Conservation (phyloP, 805 yeast genomes). For the Saccharomyces paradoxus region DNA sequence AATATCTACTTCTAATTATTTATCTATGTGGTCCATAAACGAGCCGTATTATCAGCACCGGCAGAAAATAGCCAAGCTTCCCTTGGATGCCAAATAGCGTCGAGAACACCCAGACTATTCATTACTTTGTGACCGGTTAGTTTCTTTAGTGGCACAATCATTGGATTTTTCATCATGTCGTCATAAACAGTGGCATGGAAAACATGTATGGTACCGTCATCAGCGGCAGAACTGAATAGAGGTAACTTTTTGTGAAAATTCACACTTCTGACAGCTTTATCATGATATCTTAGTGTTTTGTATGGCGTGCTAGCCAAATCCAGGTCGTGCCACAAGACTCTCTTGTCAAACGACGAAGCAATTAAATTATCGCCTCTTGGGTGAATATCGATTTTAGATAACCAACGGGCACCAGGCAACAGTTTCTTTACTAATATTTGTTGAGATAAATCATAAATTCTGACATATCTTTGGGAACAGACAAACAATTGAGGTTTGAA, state of each 20-base stretch:
- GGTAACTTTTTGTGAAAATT: constrained; percentile 84
- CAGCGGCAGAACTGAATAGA: constrained; percentile 87
- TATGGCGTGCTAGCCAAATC: constrained; percentile 85
- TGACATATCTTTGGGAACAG: constrained; percentile 85
- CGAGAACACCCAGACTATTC: constrained; percentile 77
- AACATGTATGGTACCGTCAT: constrained; percentile 86
- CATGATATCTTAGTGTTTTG: constrained; percentile 91
- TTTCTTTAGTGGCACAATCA: constrained; percentile 92
- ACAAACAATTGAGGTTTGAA: constrained; percentile 89
- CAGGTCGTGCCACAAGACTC: constrained; percentile 95
- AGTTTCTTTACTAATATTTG: constrained; percentile 78
- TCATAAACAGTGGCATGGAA: constrained; percentile 97
- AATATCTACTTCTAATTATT: background rate
- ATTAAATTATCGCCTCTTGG: constrained; percentile 93
- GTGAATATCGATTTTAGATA: constrained; percentile 84
- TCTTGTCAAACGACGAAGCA: constrained; percentile 88
- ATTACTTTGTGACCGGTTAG: constrained; percentile 80
- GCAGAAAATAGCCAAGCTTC: constrained; percentile 97
- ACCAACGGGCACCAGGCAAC: constrained; percentile 93
- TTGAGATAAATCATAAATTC: constrained; percentile 82
- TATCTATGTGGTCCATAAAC: constrained; percentile 82
- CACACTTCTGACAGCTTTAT: constrained; percentile 84
- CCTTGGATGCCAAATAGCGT: constrained; percentile 89
- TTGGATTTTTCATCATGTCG: constrained; percentile 79
- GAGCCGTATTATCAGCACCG: constrained; percentile 94